phyloP scores from a whole-genome alignment of 1,284 basidiomycete species.

The Malassezia yamatoensis region DNA sequence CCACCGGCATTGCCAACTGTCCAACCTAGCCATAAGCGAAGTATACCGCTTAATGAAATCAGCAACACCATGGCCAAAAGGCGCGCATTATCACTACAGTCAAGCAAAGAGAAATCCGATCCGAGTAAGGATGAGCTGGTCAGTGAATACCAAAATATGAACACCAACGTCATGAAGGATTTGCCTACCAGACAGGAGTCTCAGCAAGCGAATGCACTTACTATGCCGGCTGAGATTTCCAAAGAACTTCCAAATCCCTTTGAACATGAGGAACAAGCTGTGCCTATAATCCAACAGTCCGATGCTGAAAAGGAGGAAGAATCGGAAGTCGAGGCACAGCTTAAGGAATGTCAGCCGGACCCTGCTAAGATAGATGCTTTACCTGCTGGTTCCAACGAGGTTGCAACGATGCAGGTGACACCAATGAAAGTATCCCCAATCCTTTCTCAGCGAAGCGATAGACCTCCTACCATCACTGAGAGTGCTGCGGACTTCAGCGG shows the following conservation, averaged over 20 bases:
- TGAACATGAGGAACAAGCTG: not conserved
- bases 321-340: not conserved
- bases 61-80: conserved; percentile 14
- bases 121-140: not conserved
- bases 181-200: not conserved
- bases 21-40: conserved; percentile 4
- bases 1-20: not conserved
- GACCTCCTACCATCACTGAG: too few species aligned
- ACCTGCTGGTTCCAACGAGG: too few species aligned
- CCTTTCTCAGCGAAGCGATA: too few species aligned
- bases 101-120: not conserved
- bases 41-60: conserved; percentile 6
- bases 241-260: conserved; percentile 15
- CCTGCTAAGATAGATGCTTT: not conserved
- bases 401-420: too few species aligned
- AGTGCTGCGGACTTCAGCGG: too few species aligned
- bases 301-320: not conserved
- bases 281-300: not conserved
- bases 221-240: conserved; percentile 13
- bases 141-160: not conserved
- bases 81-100: not conserved
- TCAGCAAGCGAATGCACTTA: not conserved
- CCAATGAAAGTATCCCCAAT: too few species aligned
- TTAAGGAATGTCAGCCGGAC: conserved; percentile 3
- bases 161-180: not conserved